Percentiles rank a stretch among this genome's conserved stretches.
phyloP scores from a whole-genome alignment of 1,139 yeast genomes.

The Hyphopichia fennica region DNA sequence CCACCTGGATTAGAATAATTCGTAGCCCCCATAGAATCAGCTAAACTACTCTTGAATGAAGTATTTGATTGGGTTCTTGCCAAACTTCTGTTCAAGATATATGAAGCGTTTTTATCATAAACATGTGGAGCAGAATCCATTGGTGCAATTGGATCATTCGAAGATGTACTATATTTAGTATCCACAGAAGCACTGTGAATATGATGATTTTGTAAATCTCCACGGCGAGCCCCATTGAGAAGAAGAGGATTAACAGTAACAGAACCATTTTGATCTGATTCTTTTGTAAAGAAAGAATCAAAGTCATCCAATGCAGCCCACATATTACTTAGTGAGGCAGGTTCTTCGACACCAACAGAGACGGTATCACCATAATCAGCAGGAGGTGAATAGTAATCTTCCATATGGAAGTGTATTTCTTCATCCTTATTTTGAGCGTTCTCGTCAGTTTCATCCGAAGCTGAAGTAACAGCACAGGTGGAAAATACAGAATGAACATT shows the following conservation, averaged over 20 bases:
- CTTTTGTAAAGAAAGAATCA: slow-evolving; percentile 88
- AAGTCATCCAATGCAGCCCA: slow-evolving; percentile 95
- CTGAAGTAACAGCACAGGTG: slow-evolving; percentile 56
- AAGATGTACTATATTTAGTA: slow-evolving; percentile 32
- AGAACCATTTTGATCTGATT: slow-evolving; percentile 31
- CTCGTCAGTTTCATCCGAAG: slow-evolving; percentile 28
- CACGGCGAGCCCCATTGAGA: slow-evolving; percentile 6
- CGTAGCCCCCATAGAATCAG: slow-evolving; percentile 52
- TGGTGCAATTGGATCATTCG: slow-evolving; percentile 43
- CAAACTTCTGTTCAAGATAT: slow-evolving; percentile 69
- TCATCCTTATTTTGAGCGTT: slow-evolving; percentile 28
- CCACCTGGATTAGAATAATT: slow-evolving; percentile 17
- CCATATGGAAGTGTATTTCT: slow-evolving; percentile 62
- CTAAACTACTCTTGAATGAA: slow-evolving; percentile 73
- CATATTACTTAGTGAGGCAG: slow-evolving; percentile 84
- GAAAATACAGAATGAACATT: slow-evolving; percentile 95
- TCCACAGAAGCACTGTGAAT: slow-evolving; percentile 52
- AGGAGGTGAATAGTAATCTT: slow-evolving; percentile 56
- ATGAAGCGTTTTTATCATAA: slow-evolving; percentile 77
- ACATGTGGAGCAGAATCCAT: slow-evolving; percentile 76
- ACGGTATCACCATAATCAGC: slow-evolving; percentile 34
- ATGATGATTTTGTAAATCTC: slow-evolving; percentile 23
- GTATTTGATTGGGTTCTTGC: slow-evolving; percentile 75
- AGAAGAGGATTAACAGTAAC: slow-evolving; percentile 8
- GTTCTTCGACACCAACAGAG: slow-evolving; percentile 53